Base-by-base conservation (phyloP, 352 stramenopile species). In the Elongisporangium anandrum region DNA sequence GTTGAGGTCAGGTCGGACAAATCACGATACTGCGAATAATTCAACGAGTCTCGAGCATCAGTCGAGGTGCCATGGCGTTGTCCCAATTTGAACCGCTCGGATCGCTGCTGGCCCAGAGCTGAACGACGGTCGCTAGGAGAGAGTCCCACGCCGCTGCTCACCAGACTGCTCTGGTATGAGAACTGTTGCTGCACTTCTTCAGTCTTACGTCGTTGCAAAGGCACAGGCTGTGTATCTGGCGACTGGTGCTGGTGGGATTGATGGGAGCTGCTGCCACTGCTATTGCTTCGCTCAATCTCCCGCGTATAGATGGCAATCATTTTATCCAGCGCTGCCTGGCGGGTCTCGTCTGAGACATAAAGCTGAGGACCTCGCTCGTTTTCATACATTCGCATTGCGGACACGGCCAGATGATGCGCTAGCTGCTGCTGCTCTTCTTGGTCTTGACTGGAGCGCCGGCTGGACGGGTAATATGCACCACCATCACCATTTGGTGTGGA, bases 271-370 rank as follows among this genome's bases (percentile, higher is more conserved):
- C 50, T 21, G 7, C 68, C 38, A 19, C 57, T 64, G 47, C 24
- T 72, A 39, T 64, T 60, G 38, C 61, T 81, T 23, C 64, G 75
- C 29, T 85, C 69, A 48, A 92, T 85, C 52, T 93, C 81, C n/a
- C 67, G 75, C 1, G 81, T 76, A 59, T 91, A 93, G 22, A 91
- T 79, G 16, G 81, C 74, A 60, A 89, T 81, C 83, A 93, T 91
- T 39, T 91, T 90, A 16, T 73, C 68, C 45, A 91, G 54, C 12
- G 81, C 83, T 0, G 67, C 70, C 51, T 85, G 77, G 5, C 76
- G 70, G 8, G 79, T 90, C 39, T 88, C 76, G 9, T 88, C 70
- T 0, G 77, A 72, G 0, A 92, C 73, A 6, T 83, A 66, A 0
- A 82, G 38, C 9, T 70, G 64, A 0, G 63, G 54, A 1, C 80